Evolutionary conservation across 1,284 basidiomycete genomes (phyloP).

Genomic region (Trametes versicolor): DNA sequence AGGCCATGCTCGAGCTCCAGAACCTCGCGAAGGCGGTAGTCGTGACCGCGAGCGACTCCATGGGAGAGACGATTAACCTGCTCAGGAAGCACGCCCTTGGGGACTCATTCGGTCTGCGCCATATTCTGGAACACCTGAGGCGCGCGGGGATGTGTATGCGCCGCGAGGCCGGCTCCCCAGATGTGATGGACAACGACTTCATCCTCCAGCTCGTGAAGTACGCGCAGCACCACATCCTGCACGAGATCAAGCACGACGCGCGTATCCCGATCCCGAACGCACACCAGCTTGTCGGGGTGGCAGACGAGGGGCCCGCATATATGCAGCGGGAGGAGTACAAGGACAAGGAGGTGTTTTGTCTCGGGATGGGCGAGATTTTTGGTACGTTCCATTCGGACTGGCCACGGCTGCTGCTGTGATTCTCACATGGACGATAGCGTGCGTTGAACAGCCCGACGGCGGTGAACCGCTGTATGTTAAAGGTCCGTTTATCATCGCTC

Average conservation of each 20-base stretch:
- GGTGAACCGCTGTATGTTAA: slow-evolving; percentile 58
- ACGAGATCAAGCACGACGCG: slow-evolving; percentile 77
- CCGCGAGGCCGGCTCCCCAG: slow-evolving; percentile 39
- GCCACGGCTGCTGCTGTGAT: neutral
- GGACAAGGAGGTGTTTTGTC: slow-evolving; percentile 58
- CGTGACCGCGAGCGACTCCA: slow-evolving; percentile 62
- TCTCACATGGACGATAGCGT: slow-evolving; percentile 50
- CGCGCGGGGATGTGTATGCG: slow-evolving; percentile 59
- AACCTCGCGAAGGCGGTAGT: slow-evolving; percentile 59
- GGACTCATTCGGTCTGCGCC: slow-evolving; percentile 57
- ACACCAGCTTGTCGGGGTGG: slow-evolving; percentile 77
- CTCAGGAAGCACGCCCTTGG: slow-evolving; percentile 64
- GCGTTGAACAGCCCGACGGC: slow-evolving; percentile 59
- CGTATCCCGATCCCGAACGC: slow-evolving; percentile 73
- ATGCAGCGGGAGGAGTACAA: slow-evolving; percentile 46
- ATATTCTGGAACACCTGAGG: slow-evolving; percentile 59
- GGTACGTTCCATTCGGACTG: slow-evolving; percentile 51
- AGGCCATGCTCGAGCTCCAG: slow-evolving; percentile 67
- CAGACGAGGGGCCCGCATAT: slow-evolving; percentile 78
- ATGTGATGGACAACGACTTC: slow-evolving; percentile 49
- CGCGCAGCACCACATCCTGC: slow-evolving; percentile 67
- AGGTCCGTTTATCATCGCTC: slow-evolving; percentile 45
- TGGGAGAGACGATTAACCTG: slow-evolving; percentile 54
- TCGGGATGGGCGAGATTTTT: slow-evolving; percentile 66
- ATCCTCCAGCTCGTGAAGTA: slow-evolving; percentile 60